Evolutionary conservation across 108 stramenopile species (phyloP), one percentile per base, ranked within the genome.

Genomic region (Asterionellopsis glacialis): DNA sequence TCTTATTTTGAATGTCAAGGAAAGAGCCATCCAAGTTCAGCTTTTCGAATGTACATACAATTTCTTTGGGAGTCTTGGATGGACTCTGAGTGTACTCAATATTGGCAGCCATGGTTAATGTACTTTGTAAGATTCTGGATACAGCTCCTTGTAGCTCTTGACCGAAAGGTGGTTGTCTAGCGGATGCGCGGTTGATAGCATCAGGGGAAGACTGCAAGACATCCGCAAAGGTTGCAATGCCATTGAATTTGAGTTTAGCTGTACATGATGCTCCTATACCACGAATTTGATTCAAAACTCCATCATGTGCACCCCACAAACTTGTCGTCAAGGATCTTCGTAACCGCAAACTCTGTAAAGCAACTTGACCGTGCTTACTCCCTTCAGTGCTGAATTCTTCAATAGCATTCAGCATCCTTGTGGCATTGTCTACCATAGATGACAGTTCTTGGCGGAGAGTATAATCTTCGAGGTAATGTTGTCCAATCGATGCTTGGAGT

Each of bases 281-380:
- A 41, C 58, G 62, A 27, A 95, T 67, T 59, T 94, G 92, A 44
- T 87, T 83, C 61, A 94, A 56, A 12, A 88, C 80, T n/a, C 88
- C 88, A 48, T 81, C 80, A 10, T 68, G 59, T 14, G 64, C 74
- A 19, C 76, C 70, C 88, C 91, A 95, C 14, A 87, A 63, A 64
- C 81, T 65, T 12, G 67, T 67, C 9, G 72, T 51, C 21, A 90
- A 59, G 10, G 81, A 82, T 67, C 88, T 61, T 25, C 86, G 64
- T 45, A 90, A 57, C 18, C 69, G 72, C 42, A 85, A 49, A 47
- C 82, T 65, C 58, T 82, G 75, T 19, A 71, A 45, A 18, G 81
- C 79, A 4, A 90, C 81, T 19, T 73, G 64, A 10, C 89, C 90
- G 51, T 87, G 39, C 13, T 67, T 68, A 28, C 81, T 88, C 21